phyloP scores from a whole-genome alignment of 192 early-diverging fungal genomes.

The Gonapodya prolifera region DNA sequence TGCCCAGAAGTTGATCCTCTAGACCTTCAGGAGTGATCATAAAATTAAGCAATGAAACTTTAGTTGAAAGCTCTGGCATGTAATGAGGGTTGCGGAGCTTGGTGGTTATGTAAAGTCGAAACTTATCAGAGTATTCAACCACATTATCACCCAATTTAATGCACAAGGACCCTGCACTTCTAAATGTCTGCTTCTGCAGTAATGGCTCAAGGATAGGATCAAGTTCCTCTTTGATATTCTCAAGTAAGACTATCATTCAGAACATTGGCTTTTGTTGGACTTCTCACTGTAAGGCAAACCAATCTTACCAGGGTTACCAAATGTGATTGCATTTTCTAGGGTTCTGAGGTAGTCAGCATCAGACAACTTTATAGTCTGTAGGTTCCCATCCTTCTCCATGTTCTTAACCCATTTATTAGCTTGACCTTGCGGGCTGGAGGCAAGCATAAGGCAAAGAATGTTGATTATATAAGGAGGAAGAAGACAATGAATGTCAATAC shows the following conservation, averaged over 20 bases:
- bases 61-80: constrained; percentile 43
- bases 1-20: constrained; percentile 51
- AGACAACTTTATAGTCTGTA: constrained; percentile 45
- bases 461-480: too few relatives aligned
- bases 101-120: constrained; percentile 48
- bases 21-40: constrained; percentile 59
- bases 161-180: constrained; percentile 42
- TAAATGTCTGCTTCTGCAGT: constrained; percentile 49
- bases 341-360: constrained; percentile 22
- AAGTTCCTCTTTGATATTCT: constrained; percentile 55
- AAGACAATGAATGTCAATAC: constrained; percentile 25
- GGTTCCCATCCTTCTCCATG: constrained; percentile 49
- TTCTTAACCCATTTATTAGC: constrained; percentile 55
- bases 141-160: constrained; percentile 47
- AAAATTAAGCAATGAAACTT: constrained; percentile 54
- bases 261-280: constrained; percentile 50
- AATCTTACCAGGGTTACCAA: constrained; percentile 23
- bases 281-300: constrained; percentile 42
- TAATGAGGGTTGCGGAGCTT: constrained; percentile 55
- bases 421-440: constrained; percentile 13
- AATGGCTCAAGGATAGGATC: constrained; percentile 48
- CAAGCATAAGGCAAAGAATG: too few relatives aligned
- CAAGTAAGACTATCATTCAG: constrained; percentile 42
- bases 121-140: constrained; percentile 48
- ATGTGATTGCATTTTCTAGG: constrained; percentile 44